phyloP scores from a whole-genome alignment of 2,329 filamentous ascomycete species.

The Thielaviopsis musarum region DNA sequence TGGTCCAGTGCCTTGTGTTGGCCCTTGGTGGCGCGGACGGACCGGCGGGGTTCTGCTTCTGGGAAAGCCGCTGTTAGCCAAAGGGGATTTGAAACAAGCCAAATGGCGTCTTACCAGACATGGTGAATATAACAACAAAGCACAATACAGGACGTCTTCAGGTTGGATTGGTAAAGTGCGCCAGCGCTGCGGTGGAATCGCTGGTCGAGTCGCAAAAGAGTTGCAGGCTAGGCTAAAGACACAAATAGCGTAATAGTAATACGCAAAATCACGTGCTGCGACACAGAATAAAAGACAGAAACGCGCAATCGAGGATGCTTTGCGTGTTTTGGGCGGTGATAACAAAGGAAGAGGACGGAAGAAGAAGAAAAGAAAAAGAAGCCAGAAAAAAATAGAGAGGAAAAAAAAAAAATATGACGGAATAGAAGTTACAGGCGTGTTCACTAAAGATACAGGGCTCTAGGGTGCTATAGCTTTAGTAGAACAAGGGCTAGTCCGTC shows the following conservation, averaged over 20 bases:
- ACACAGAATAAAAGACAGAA: not conserved
- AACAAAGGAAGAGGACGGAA: not conserved
- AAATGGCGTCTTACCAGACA: not conserved
- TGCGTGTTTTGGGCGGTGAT: not conserved
- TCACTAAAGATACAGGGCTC: not conserved
- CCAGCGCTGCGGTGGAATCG: too few relatives aligned
- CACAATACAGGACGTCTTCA: too few relatives aligned
- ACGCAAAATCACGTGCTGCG: too few relatives aligned
- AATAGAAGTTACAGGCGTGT: not conserved
- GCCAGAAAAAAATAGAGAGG: not conserved
- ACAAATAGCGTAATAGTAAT: not conserved
- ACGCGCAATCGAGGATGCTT: not conserved
- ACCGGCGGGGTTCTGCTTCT: constrained; percentile 69
- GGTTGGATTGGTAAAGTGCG: too few relatives aligned
- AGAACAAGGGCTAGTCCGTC: too few relatives aligned
- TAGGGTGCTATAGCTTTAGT: not conserved
- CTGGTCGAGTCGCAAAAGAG: too few relatives aligned
- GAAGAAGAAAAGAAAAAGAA: not conserved
- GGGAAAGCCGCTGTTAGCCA: constrained; percentile 16
- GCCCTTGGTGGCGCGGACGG: constrained; percentile 89
- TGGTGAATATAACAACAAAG: too few relatives aligned
- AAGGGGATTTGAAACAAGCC: not conserved
- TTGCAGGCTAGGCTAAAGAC: too few relatives aligned
- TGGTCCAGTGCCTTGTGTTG: constrained; percentile 84
- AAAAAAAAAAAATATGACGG: not conserved